Evolutionary conservation across 129 eudicot species (phyloP), one percentile per base, ranked within the genome.

Genomic region (Deinandra increscens): DNA sequence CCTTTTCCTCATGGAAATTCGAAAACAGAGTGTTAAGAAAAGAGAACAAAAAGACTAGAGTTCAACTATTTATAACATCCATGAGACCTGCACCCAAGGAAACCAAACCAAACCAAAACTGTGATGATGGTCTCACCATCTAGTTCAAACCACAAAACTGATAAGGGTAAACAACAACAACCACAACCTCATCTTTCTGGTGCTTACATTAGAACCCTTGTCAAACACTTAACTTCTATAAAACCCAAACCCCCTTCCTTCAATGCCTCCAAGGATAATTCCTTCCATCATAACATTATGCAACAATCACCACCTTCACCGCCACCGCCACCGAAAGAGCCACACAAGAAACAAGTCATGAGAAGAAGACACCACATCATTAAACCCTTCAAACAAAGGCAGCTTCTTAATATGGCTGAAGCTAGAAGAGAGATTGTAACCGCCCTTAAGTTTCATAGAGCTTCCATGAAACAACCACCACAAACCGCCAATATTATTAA

Each of bases 391-490:
- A 86, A 88, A 78, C 94, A 91, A 68, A n/a, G n/a, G n/a, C 71
- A 87, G 81, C 82, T 88, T 13, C 79, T 88, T 1, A 83, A 88
- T 64, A 84, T 88, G 94, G 97, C 96, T 10, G 94, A 81, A 67
- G 94, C 96, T 13, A 70, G 94, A 31, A 76, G 83, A 45, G 97
- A 91, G 73, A 86, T 91, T 71, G 96, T 79, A 41, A 82, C 91
- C 1, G 97, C 97, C 59, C 90, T 91, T 51, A 91, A 86, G 81
- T 81, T 82, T 42, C 97, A 91, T 75, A 76, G 97, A 60, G 96
- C 97, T 12, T 26, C 91, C 12, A 88, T 87, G 93, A 82, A 87
- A 75, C 88, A 85, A 74, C 87, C 85, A 71, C 53, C 31, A 44
- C 1, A 7, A 1, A 0, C 54, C 54, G 0, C 20, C 19, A 26